Evolutionary conservation across 2,329 filamentous ascomycete genomes (phyloP).

Genomic region (Rhynchosporium secalis): DNA sequence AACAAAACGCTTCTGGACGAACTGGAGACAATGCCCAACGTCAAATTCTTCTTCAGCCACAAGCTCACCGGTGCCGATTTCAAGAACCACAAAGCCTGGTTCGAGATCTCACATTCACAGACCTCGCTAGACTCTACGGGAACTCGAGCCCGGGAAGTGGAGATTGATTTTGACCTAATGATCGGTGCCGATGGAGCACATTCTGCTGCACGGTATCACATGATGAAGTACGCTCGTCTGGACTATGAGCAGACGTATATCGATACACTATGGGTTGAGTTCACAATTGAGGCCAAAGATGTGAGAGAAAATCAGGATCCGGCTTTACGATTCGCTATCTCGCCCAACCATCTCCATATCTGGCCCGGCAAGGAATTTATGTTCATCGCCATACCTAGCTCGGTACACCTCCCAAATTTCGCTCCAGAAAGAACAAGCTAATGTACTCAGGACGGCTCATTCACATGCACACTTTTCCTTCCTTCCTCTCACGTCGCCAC

Average conservation of each 20-base stretch:
- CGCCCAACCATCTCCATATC: slow-evolving; percentile 92
- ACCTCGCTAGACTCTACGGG: slow-evolving; percentile 26
- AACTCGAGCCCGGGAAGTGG: slow-evolving; percentile 59
- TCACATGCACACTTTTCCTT: slow-evolving; percentile 93
- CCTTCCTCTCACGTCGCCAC: slow-evolving; percentile 67
- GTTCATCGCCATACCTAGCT: slow-evolving; percentile 93
- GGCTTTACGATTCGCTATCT: slow-evolving; percentile 68
- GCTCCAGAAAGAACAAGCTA: slow-evolving; percentile 8
- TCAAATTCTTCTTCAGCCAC: slow-evolving; percentile 89
- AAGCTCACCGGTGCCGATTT: slow-evolving; percentile 93
- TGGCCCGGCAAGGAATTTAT: slow-evolving; percentile 94
- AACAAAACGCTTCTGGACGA: slow-evolving; percentile 84
- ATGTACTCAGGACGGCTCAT: slow-evolving; percentile 72
- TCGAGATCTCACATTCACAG: slow-evolving; percentile 59
- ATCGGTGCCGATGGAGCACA: slow-evolving; percentile 95
- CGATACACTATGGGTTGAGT: slow-evolving; percentile 96
- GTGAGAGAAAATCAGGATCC: slow-evolving; percentile 36
- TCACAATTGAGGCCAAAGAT: slow-evolving; percentile 66
- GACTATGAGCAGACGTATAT: slow-evolving; percentile 94
- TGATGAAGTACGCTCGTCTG: slow-evolving; percentile 94
- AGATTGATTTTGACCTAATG: slow-evolving; percentile 86
- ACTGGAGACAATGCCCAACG: slow-evolving; percentile 81
- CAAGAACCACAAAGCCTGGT: slow-evolving; percentile 76
- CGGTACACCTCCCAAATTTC: slow-evolving; percentile 12
- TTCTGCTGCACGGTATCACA: slow-evolving; percentile 83